These are phyloP conservation scores for Celoporthe dispersa DNA, from an alignment of 2,329 filamentous ascomycete species.

Conservation along the genomic window DNA sequence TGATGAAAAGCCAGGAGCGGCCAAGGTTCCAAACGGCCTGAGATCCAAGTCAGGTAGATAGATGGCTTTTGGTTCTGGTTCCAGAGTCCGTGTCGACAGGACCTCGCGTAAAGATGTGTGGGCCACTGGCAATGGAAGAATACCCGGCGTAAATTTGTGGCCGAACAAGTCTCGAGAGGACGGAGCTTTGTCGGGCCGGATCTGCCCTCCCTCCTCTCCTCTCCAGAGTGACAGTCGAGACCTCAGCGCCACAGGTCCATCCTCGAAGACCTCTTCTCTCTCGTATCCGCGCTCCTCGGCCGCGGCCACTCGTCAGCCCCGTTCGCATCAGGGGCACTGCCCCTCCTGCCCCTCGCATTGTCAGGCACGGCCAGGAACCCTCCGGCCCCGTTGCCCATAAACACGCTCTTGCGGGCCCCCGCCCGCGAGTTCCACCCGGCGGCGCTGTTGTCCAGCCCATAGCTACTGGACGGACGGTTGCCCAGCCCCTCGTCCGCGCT, in stretches of 20 bases:
- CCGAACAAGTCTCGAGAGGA: background rate
- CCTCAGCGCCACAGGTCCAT: slow-evolving; percentile 49
- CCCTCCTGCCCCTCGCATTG: slow-evolving; percentile 28
- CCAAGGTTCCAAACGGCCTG: background rate
- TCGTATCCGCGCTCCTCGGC: slow-evolving; percentile 47
- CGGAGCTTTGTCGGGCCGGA: background rate
- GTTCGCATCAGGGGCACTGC: slow-evolving; percentile 27
- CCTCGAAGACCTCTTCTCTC: slow-evolving; percentile 43
- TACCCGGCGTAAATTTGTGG: background rate
- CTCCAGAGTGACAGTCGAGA: background rate
- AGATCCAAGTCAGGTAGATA: background rate
- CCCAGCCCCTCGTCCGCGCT: slow-evolving; percentile 35
- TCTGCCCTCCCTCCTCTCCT: background rate
- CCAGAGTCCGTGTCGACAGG: background rate
- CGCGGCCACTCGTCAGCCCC: slow-evolving; percentile 48
- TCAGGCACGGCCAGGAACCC: slow-evolving; percentile 59
- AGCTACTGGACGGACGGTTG: slow-evolving; percentile 57
- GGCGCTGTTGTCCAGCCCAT: slow-evolving; percentile 60
- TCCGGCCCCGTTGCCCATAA: slow-evolving; percentile 56
- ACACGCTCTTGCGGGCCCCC: slow-evolving; percentile 57
- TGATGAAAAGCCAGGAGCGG: background rate
- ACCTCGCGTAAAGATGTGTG: background rate
- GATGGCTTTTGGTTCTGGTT: background rate
- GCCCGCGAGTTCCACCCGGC: slow-evolving; percentile 55
- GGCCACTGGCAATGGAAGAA: background rate